Evolutionary conservation across 2,329 filamentous ascomycete genomes (phyloP), one percentile per base, ranked within the genome.

Genomic region (Fusarium tricinctum): DNA sequence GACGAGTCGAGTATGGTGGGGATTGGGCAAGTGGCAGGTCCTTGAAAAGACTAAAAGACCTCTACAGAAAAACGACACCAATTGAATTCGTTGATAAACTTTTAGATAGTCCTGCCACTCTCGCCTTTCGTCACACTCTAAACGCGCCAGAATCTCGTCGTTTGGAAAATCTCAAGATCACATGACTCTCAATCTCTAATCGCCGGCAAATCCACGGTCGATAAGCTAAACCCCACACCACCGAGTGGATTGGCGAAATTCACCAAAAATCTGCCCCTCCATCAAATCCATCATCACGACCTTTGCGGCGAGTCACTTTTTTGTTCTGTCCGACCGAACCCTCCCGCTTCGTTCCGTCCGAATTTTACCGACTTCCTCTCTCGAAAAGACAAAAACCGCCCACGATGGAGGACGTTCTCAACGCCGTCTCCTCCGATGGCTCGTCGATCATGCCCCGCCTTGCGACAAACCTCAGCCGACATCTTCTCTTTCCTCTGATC

Each of bases 401-500:
- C 65, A 79, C 50, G 65, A 81, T 81, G 79, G 79, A 81, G 73
- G 77, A 81, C 74, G 73, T 83, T 80, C 74, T 81, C 72, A 76
- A 73, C 70, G 86, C 88, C 78, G 85, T 90, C 59, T 75, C 78
- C 81, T 88, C 87, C 76, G 88, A 89, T 79, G 85, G 92, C 80
- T 89, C 93, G 83, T 91, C 91, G 79, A 88, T 98, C 69, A 88
- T 97, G 75, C 92, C 93, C 75, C 94, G 94, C 82, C 86, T 99
- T 77, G 92, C 97, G 79, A 90, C 90, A 73, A 90, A 97, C 81
- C 92, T 99, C 81, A 96, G 97, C 85, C 91, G 96, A 74, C 96
- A 99, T 81, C 87, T 99, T 75, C 92, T 98, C 78, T 99, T 97
- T 84, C 96, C 96, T 72, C 88, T 99, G 69, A 91, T 99, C 79